These are phyloP conservation scores for Solanum virginianum DNA, from an alignment of 257 asterid genomes.

Conservation along the genomic window DNA sequence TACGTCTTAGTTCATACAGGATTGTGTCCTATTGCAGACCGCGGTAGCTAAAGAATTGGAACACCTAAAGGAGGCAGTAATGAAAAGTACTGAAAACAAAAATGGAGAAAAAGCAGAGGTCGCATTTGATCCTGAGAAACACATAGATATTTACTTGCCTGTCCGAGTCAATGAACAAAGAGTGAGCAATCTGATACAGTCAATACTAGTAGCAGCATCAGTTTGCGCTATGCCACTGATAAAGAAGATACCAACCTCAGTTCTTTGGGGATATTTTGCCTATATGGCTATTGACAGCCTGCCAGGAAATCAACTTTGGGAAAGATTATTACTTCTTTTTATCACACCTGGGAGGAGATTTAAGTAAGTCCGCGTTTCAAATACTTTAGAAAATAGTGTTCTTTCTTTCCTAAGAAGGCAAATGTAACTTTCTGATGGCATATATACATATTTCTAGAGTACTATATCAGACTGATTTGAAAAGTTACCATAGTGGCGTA, in stretches of 20 bases:
- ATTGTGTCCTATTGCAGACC: constrained; percentile 11
- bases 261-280: constrained; percentile 6
- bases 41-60: constrained; percentile 27
- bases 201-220: constrained; percentile 33
- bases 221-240: constrained; percentile 41
- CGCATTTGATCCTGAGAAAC: constrained; percentile 28
- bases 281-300: constrained; percentile 68
- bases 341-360: constrained; percentile 32
- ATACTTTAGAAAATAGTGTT: neutral
- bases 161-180: constrained; percentile 58
- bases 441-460: neutral
- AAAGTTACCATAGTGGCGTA: neutral
- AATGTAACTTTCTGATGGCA: neutral
- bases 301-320: constrained; percentile 54
- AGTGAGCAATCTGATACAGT: constrained; percentile 48
- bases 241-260: constrained; percentile 1
- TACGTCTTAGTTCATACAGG: neutral
- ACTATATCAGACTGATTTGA: neutral
- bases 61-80: constrained; percentile 36
- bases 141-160: constrained; percentile 35
- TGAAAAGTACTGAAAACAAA: constrained; percentile 11
- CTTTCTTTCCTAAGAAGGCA: neutral
- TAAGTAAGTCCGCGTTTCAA: constrained; percentile 15
- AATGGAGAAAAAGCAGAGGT: constrained; percentile 1
- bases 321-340: constrained; percentile 34